Evolutionary conservation across 768 basidiomycete species (phyloP), one percentile per base, ranked within the genome.

Genomic region (Xerocomellus chrysenteron): DNA sequence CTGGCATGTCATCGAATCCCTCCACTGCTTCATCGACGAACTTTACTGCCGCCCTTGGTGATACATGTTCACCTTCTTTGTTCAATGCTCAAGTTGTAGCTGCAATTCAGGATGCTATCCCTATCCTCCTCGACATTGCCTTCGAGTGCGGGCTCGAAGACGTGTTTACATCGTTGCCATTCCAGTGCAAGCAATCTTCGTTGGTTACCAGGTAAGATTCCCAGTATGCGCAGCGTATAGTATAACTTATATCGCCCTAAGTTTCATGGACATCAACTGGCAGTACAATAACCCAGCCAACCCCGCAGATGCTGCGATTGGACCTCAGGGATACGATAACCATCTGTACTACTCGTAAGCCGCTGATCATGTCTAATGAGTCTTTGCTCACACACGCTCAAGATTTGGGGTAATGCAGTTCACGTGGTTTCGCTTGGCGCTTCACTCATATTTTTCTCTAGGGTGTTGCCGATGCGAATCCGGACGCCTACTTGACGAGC

Each of bases 221-320:
- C 2, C 2, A 19, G 10, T 49, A n/a, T 41, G 9, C 48, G 24
- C 40, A 51, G 43, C 9, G 40, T 46, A 33, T 14, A 12, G 17
- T 52, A 36, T 13, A 24, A 10, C 40, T 66, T 30, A 68, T 28
- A 5, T 46, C 19, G 8, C n/a, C 4, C 28, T 6, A 60, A 92
- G 89, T 61, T 90, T 90, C 67, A 91, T 91, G 88, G 88, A 92
- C 60, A 65, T 88, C 46, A 83, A 82, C 56, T 92, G 90, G 90
- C 90, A 92, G 64, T 70, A 76, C 67, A 78, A 86, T 63, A 78
- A 82, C 69, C 87, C 83, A 17, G 13, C 87, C 6, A 92, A 92
- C 65, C 90, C 90, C 14, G 83, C 85, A 8, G 76, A 83, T 48
- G 88, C 85, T 26, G 78, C 79, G 5, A 78, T 80, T 42, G 90